phyloP scores from a whole-genome alignment of 2,329 filamentous ascomycete species.

The Epichloe coenophiala region DNA sequence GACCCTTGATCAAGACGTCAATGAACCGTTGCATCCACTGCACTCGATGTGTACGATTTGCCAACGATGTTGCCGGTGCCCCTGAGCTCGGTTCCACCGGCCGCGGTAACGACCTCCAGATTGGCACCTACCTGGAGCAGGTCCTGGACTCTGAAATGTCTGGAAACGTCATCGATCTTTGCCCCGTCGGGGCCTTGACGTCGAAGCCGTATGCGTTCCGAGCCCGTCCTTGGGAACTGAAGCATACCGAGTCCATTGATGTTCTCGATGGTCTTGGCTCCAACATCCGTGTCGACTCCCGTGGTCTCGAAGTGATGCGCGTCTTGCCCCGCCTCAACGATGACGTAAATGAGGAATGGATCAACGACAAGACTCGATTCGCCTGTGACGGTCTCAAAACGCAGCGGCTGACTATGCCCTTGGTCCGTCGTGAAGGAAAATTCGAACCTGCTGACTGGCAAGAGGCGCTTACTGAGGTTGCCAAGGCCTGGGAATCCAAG shows the following conservation, averaged over 20 bases:
- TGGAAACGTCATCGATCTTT: conserved; percentile 94
- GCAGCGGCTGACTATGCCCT: conserved; percentile 82
- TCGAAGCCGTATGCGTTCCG: conserved; percentile 98
- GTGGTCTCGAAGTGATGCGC: conserved; percentile 93
- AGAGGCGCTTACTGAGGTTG: conserved; percentile 81
- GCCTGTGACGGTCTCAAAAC: conserved; percentile 95
- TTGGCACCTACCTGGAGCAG: conserved; percentile 92
- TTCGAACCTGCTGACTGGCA: conserved; percentile 94
- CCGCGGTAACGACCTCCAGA: conserved; percentile 94
- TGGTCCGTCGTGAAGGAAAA: conserved; percentile 77
- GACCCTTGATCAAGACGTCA: conserved; percentile 94
- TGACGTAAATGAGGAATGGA: conserved; percentile 98
- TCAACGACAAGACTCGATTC: conserved; percentile 96
- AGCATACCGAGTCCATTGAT: conserved; percentile 91
- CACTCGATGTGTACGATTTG: conserved; percentile 93
- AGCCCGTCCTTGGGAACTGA: conserved; percentile 90
- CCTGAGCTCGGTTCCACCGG: conserved; percentile 90
- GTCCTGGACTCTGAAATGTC: conserved; percentile 91
- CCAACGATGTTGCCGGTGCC: conserved; percentile 92
- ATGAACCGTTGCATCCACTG: conserved; percentile 99
- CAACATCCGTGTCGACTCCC: conserved; percentile 85
- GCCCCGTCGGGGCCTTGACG: conserved; percentile 89
- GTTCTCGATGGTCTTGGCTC: conserved; percentile 87
- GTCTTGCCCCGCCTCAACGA: conserved; percentile 88
- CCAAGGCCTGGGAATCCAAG: conserved; percentile 63